A percentile compares a stretch with the other conserved stretches of the same genome.
Evolutionary conservation across 441 rosid species (phyloP).

Genomic region (Adansonia madagascariensis): DNA sequence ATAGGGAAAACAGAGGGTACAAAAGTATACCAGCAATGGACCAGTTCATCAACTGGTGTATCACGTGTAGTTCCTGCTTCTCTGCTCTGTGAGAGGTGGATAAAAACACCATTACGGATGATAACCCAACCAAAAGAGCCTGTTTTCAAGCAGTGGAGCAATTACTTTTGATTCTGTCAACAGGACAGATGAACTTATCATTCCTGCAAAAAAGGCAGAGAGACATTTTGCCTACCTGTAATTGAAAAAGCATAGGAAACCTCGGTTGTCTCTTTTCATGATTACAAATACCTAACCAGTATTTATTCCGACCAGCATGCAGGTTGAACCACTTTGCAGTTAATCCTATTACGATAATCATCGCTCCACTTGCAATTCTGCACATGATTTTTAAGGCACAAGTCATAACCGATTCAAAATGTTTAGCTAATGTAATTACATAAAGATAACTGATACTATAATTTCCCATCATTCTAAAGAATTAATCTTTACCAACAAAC

Average conservation of each 20-base stretch:
- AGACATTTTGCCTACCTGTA: conserved; percentile 57
- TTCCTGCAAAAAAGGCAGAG: conserved; percentile 27
- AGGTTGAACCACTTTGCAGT: conserved; percentile 77
- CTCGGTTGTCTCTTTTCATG: conserved; percentile 50
- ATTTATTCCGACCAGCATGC: conserved; percentile 67
- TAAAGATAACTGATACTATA: conserved; percentile 21
- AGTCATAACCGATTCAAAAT: conserved; percentile 26
- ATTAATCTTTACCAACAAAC: neutral
- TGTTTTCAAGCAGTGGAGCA: conserved; percentile 39
- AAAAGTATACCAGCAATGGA: conserved; percentile 63
- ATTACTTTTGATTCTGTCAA: conserved; percentile 18
- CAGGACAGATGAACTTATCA: conserved; percentile 13
- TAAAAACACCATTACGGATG: conserved; percentile 76
- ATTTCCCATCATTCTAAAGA: neutral
- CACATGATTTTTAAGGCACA: conserved; percentile 30
- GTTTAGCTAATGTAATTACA: neutral
- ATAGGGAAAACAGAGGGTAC: neutral
- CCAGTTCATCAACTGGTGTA: conserved; percentile 90
- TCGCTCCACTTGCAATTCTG: conserved; percentile 81
- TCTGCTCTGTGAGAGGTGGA: conserved; percentile 90
- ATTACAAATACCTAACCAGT: conserved; percentile 67
- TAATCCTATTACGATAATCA: conserved; percentile 64
- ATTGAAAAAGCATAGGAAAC: conserved; percentile 59
- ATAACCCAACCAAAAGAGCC: conserved; percentile 77
- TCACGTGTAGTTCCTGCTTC: conserved; percentile 75